phyloP scores from a whole-genome alignment of 768 basidiomycete species.

The Boletus reticulatus region DNA sequence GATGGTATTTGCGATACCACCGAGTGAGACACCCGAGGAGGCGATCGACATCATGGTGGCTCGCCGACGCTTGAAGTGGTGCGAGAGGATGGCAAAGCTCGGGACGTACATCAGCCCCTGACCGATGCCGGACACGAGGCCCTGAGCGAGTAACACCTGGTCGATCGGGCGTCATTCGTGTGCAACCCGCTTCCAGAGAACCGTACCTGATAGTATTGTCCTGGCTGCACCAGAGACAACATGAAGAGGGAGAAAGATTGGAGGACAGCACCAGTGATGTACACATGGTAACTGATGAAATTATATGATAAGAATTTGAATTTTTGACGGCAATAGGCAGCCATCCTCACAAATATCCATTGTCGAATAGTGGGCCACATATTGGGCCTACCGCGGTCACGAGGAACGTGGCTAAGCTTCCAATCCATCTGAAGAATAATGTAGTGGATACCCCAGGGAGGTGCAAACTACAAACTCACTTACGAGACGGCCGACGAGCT shows the following conservation, averaged over 20 bases:
- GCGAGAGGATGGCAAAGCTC: conserved; percentile 40
- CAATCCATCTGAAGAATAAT: conserved; percentile 26
- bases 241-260: conserved; percentile 35
- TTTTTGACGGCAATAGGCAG: too few relatives aligned
- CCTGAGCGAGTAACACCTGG: conserved; percentile 46
- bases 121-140: conserved; percentile 40
- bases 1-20: conserved; percentile 56
- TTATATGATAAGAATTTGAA: neutral
- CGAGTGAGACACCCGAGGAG: conserved; percentile 48
- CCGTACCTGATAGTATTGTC: conserved; percentile 35
- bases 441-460: neutral
- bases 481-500: conserved; percentile 26
- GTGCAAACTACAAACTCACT: neutral
- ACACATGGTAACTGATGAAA: conserved; percentile 12
- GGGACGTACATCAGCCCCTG: conserved; percentile 47
- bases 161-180: neutral
- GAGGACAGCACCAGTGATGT: conserved; percentile 25
- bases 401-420: conserved; percentile 19
- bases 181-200: neutral
- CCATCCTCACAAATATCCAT: conserved; percentile 27
- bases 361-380: conserved; percentile 26
- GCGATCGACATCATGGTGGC: conserved; percentile 45
- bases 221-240: conserved; percentile 35
- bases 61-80: conserved; percentile 42
- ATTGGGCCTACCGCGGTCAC: conserved; percentile 19